Conservation (phyloP, 257 asterid genomes). For the Osmanthus fragrans region DNA sequence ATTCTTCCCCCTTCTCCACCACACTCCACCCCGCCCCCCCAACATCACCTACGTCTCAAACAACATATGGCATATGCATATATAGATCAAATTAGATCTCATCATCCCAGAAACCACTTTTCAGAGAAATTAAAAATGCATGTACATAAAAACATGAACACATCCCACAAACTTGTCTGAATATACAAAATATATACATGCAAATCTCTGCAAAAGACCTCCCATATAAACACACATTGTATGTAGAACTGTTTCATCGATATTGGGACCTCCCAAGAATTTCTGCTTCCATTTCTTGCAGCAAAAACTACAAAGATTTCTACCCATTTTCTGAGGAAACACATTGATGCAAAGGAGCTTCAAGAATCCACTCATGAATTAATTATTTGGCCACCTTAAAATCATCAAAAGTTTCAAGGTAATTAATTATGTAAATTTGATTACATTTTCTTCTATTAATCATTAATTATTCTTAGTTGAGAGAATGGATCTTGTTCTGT, state of each 20-base stretch:
- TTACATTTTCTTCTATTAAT: too few relatives aligned
- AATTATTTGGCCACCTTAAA: not conserved
- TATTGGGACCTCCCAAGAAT: not conserved
- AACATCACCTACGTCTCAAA: not conserved
- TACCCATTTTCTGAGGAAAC: not conserved
- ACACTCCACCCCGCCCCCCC: not conserved
- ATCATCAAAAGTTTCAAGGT: not conserved
- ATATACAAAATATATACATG: not conserved
- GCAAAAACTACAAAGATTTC: not conserved
- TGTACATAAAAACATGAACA: not conserved
- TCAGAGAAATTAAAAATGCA: not conserved
- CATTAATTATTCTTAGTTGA: not conserved
- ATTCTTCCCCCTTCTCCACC: slow-evolving; percentile 19
- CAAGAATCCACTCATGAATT: not conserved
- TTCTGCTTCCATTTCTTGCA: not conserved
- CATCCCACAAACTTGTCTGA: not conserved
- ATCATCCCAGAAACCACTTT: not conserved
- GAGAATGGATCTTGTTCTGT: not conserved
- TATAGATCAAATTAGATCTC: not conserved
- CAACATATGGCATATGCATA: too few relatives aligned
- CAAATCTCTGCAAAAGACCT: not conserved
- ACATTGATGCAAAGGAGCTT: slow-evolving; percentile 1
- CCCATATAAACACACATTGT: not conserved
- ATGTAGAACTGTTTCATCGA: not conserved
- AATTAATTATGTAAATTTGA: not conserved